These are phyloP conservation scores for Xylaria bambusicola DNA, from an alignment of 495 filamentous ascomycete genomes.

Conservation along the genomic window DNA sequence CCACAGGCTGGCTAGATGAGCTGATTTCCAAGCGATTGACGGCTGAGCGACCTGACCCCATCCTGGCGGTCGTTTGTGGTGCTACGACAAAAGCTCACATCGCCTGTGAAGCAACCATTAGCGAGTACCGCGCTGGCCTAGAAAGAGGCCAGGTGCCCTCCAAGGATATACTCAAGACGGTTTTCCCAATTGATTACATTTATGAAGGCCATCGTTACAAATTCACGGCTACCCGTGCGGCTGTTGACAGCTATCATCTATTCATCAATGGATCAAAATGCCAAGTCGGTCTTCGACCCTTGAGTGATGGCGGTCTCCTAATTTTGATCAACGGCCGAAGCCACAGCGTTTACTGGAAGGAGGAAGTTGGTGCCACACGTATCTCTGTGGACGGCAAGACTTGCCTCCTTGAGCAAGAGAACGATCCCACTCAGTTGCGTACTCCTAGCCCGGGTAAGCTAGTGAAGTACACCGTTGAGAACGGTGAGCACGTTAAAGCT, in stretches of 20 bases:
- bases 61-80: constrained; percentile 88
- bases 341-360: constrained; percentile 99
- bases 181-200: constrained; percentile 98
- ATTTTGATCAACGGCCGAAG: constrained; percentile 85
- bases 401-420: constrained; percentile 96
- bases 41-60: constrained; percentile 90
- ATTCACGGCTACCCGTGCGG: constrained; percentile 94
- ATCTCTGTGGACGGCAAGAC: constrained; percentile 97
- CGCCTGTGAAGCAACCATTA: constrained; percentile 82
- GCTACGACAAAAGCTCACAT: constrained; percentile 94
- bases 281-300: constrained; percentile 85
- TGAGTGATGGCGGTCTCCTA: constrained; percentile 93
- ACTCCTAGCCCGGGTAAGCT: constrained; percentile 96
- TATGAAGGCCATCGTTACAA: constrained; percentile 96
- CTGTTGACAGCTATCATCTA: constrained; percentile 91
- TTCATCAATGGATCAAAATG: constrained; percentile 99
- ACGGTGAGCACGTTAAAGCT: constrained; percentile 90
- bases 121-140: constrained; percentile 83
- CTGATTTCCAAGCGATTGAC: constrained; percentile 97
- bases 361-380: constrained; percentile 93
- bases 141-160: constrained; percentile 96
- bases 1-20: constrained; percentile 98
- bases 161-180: constrained; percentile 95
- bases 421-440: constrained; percentile 95
- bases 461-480: constrained; percentile 97